Percentiles rank a stretch among this genome's conserved stretches.
These are phyloP conservation scores for Mycena filopes DNA, from an alignment of 768 basidiomycete species.

Conservation along the genomic window DNA sequence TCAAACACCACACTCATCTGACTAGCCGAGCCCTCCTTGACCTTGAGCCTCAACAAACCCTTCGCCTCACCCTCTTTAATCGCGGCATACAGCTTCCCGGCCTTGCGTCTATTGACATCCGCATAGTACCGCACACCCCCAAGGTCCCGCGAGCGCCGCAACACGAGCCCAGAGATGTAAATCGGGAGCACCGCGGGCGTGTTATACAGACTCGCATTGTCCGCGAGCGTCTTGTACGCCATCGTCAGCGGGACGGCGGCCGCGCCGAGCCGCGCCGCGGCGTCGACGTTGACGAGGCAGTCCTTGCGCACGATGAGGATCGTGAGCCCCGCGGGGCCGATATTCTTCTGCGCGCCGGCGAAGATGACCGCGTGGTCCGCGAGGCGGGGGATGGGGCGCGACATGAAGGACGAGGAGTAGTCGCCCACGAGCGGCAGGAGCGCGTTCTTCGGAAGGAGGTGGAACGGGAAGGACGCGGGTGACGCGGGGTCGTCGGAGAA, in stretches of 20 bases:
- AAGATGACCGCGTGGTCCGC: conserved; percentile 94
- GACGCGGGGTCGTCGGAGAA: conserved; percentile 70
- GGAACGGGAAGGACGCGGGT: conserved; percentile 83
- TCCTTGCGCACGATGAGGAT: conserved; percentile 94
- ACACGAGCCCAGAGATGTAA: conserved; percentile 89
- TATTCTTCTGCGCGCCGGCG: conserved; percentile 98
- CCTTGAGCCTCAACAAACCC: conserved; percentile 32
- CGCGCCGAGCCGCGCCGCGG: conserved; percentile 77
- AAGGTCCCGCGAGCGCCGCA: conserved; percentile 71
- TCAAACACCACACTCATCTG: conserved; percentile 93
- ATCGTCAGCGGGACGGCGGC: conserved; percentile 80
- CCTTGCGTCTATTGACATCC: neutral
- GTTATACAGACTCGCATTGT: conserved; percentile 85
- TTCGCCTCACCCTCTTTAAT: too few relatives aligned
- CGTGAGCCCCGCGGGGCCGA: conserved; percentile 93
- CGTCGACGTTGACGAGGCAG: conserved; percentile 90
- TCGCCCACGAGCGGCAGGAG: conserved; percentile 90
- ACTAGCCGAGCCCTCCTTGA: too few relatives aligned
- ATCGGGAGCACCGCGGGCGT: conserved; percentile 93
- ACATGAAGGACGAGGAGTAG: conserved; percentile 97
- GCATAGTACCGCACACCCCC: conserved; percentile 66
- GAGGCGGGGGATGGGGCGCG: conserved; percentile 87
- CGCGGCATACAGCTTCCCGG: neutral
- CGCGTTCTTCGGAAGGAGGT: conserved; percentile 69
- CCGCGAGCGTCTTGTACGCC: conserved; percentile 85